These are phyloP conservation scores for Luffa aegyptiaca DNA, from an alignment of 306 rosid genomes.

Conservation along the genomic window DNA sequence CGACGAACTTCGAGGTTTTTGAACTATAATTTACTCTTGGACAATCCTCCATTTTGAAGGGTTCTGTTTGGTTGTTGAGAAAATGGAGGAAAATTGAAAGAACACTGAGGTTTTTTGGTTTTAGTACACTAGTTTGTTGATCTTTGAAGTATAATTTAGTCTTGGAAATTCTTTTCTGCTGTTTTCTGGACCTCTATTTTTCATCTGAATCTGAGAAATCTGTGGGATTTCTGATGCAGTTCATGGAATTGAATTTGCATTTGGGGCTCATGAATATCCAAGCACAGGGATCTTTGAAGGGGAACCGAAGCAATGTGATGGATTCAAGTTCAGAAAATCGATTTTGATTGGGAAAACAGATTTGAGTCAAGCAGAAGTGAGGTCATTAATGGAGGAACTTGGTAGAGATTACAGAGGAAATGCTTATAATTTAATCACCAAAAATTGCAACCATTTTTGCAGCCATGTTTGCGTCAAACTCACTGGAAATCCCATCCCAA, in stretches of 20 bases:
- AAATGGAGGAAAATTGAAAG: not conserved
- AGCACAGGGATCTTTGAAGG: slow-evolving; percentile 90
- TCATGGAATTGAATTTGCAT: slow-evolving; percentile 47
- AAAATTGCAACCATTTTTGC: slow-evolving; percentile 90
- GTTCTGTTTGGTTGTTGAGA: not conserved
- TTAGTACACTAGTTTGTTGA: not conserved
- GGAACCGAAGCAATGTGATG: slow-evolving; percentile 72
- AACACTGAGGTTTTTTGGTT: not conserved
- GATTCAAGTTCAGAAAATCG: slow-evolving; percentile 65
- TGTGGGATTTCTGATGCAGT: slow-evolving; percentile 58
- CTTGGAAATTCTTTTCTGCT: not conserved
- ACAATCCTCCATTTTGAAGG: not conserved
- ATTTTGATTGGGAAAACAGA: slow-evolving; percentile 71
- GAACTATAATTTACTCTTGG: not conserved
- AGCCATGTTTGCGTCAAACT: slow-evolving; percentile 57
- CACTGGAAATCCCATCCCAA: slow-evolving; percentile 74
- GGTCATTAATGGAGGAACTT: slow-evolving; percentile 52
- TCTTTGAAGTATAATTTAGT: not conserved
- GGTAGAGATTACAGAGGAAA: slow-evolving; percentile 61
- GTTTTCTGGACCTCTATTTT: not conserved
- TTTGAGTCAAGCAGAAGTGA: slow-evolving; percentile 40
- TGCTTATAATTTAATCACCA: slow-evolving; percentile 73
- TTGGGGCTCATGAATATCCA: slow-evolving; percentile 74
- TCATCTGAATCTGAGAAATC: not conserved
- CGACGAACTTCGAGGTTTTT: not conserved